A percentile compares a stretch with the other conserved stretches of the same genome.
phyloP scores from a whole-genome alignment of 2,329 filamentous ascomycete genomes.

The Arthrobotrys entomopaga region DNA sequence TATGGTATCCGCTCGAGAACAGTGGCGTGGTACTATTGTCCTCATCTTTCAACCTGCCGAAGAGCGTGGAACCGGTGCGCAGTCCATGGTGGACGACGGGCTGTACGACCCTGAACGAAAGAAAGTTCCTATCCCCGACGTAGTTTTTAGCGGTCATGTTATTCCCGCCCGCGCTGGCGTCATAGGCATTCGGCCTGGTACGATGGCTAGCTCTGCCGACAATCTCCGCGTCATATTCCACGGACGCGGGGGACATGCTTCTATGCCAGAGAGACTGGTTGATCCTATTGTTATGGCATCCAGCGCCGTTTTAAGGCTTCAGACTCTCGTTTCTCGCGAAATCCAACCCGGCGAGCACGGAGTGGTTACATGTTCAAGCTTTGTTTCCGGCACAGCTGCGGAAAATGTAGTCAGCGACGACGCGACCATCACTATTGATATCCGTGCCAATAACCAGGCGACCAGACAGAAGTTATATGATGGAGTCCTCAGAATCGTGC shows the following conservation, averaged over 20 bases:
- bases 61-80: constrained; percentile 72
- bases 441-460: not conserved
- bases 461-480: not conserved
- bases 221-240: not conserved
- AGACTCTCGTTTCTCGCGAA: not conserved
- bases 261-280: not conserved
- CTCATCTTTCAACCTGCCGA: constrained; percentile 75
- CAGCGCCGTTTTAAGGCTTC: not conserved
- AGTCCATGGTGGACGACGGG: constrained; percentile 71
- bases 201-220: not conserved
- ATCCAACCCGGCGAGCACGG: not conserved
- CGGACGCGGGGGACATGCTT: not conserved
- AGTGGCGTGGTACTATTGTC: constrained; percentile 73
- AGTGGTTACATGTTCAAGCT: not conserved
- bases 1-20: constrained; percentile 63
- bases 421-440: not conserved
- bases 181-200: not conserved
- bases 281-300: not conserved
- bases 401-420: not conserved
- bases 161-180: not conserved
- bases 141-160: constrained; percentile 69
- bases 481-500: not conserved
- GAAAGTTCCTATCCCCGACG: constrained; percentile 67
- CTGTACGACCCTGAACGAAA: constrained; percentile 64
- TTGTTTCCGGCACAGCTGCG: not conserved